phyloP scores from a whole-genome alignment of 352 stramenopile genomes.

The Pythium graminicola region DNA sequence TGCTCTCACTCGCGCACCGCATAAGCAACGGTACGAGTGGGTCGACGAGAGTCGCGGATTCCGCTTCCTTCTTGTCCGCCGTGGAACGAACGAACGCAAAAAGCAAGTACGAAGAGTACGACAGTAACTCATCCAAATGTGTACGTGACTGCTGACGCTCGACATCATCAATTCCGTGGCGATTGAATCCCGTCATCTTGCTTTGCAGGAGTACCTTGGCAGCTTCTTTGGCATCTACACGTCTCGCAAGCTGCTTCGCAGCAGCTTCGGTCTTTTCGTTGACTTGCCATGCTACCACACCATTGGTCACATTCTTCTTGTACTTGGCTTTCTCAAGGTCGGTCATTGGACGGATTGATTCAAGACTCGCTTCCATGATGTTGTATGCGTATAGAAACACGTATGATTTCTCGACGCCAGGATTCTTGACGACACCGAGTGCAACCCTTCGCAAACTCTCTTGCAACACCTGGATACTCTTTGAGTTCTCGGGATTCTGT shows the following conservation, averaged over 20 bases:
- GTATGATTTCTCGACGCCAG: slow-evolving; percentile 78
- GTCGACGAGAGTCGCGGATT: slow-evolving; percentile 69
- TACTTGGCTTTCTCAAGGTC: slow-evolving; percentile 66
- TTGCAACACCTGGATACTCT: slow-evolving; percentile 49
- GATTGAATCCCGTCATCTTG: slow-evolving; percentile 79
- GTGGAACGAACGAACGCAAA: slow-evolving; percentile 53
- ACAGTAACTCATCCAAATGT: slow-evolving; percentile 80
- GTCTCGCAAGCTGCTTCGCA: slow-evolving; percentile 50
- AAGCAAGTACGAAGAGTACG: slow-evolving; percentile 73
- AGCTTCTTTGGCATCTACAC: slow-evolving; percentile 45
- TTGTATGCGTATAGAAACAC: slow-evolving; percentile 84
- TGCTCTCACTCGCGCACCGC: slow-evolving; percentile 86
- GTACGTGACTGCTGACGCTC: slow-evolving; percentile 39
- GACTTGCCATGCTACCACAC: slow-evolving; percentile 57
- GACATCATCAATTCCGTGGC: slow-evolving; percentile 47
- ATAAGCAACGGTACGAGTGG: slow-evolving; percentile 90
- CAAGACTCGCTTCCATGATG: slow-evolving; percentile 66
- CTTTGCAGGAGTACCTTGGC: slow-evolving; percentile 53
- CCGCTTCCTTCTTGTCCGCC: slow-evolving; percentile 13
- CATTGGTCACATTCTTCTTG: slow-evolving; percentile 25
- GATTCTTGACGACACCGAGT: slow-evolving; percentile 75
- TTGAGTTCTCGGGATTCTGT: slow-evolving; percentile 44
- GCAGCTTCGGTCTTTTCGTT: slow-evolving; percentile 69
- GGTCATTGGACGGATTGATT: slow-evolving; percentile 56
- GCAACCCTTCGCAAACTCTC: slow-evolving; percentile 77